Conservation (phyloP, 805 yeast genomes). For the Metschnikowia vanudenii region DNA sequence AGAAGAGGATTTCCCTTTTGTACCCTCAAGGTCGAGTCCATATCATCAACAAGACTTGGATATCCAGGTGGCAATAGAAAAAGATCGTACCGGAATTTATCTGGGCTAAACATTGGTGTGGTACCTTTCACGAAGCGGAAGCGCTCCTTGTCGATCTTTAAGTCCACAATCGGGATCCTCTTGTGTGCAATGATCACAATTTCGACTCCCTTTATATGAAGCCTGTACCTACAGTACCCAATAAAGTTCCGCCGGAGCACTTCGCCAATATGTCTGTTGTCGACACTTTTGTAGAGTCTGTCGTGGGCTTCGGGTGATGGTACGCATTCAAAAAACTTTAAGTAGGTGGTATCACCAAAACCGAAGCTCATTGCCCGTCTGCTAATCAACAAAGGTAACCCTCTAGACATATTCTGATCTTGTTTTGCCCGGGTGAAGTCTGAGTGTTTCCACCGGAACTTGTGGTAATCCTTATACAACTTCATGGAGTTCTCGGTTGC, state of each 20-base stretch:
- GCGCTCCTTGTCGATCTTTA: conserved; percentile 9
- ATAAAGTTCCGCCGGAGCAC: conserved; percentile 9
- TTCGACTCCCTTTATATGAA: conserved; percentile 8
- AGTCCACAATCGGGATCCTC: conserved; percentile 15
- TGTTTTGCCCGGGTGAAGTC: conserved; percentile 12
- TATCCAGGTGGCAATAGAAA: conserved; percentile 10
- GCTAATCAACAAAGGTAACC: conserved; percentile 14
- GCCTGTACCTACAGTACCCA: conserved; percentile 15
- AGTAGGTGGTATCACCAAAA: conserved; percentile 12
- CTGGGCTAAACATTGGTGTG: background rate
- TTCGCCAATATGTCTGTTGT: conserved; percentile 13
- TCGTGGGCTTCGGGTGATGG: conserved; percentile 16
- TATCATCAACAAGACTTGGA: conserved; percentile 12
- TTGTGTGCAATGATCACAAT: conserved; percentile 11
- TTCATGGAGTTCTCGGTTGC: conserved; percentile 11
- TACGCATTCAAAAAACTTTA: conserved; percentile 10
- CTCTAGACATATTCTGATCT: conserved; percentile 14
- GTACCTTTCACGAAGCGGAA: conserved; percentile 13
- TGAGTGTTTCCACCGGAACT: background rate
- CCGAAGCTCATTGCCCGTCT: conserved; percentile 8
- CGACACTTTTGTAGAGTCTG: conserved; percentile 13
- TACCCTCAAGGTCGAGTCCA: conserved; percentile 13
- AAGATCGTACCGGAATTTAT: conserved; percentile 13
- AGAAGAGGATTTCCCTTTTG: conserved; percentile 10
- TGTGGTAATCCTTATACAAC: conserved; percentile 12